Evolutionary conservation across 148 eudicot genomes (phyloP), one percentile per base, ranked within the genome.

Genomic region (Bassia scoparia): DNA sequence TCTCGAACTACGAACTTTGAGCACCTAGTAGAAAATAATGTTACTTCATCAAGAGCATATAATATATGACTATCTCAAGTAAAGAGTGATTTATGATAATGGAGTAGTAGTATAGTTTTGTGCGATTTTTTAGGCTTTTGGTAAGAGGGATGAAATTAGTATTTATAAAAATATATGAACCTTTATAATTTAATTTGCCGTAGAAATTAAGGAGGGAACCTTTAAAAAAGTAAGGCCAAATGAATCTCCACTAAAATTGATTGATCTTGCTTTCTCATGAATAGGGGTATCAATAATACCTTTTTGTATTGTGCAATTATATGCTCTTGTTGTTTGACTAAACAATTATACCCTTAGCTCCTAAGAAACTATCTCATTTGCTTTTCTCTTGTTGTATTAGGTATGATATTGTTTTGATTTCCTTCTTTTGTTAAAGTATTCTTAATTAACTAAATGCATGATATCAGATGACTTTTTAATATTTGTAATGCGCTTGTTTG

Each of bases 161-260:
- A 2, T n/a, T 20, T 37, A 20, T 69, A n/a, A n/a, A n/a, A 12
- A 50, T 24, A 38, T 29, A 23, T 58, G 61, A 54, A 38, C 21
- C 60, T 56, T 56, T 66, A 65, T 44, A 31, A 21, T 43, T 44
- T 44, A 31, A 21, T 43, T 44, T 52, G 24, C 3, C 8, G 56
- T 7, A 49, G 3, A 49, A 11, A 56, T 35, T 44, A 33, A 63
- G 11, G 12, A 33, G 30, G 20, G 31, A 26, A 23, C 41, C 11
- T 46, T 14, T 7, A 31, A 31, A 6, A 33, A 71, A 48, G 50
- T 34, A 37, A 72, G 67, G 60, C 50, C 53, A 65, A 67, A 31
- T 79, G 78, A 70, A 74, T 74, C 61, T 74, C 67, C 70, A 79
- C 67, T 70, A 64, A 53, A 77, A 29, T 67, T 34, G 66, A 50